phyloP scores from a whole-genome alignment of 129 eudicot genomes.

The Saussurea involucrata region DNA sequence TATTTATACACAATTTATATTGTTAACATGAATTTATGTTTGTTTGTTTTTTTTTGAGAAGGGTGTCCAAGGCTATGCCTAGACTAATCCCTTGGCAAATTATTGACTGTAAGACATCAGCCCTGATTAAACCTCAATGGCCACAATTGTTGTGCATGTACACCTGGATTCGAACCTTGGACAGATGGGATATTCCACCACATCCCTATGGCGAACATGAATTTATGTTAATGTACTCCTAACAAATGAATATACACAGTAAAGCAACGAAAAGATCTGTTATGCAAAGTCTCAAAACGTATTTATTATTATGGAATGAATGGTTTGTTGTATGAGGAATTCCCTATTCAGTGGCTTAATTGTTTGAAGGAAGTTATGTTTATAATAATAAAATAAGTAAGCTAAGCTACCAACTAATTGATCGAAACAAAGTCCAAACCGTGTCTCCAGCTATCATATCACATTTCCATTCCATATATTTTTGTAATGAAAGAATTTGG shows the following conservation, averaged over 20 bases:
- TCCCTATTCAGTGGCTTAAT: slow-evolving; percentile 14
- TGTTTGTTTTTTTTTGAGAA: too few species aligned
- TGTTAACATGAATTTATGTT: too few species aligned
- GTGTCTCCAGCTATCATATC: slow-evolving; percentile 31
- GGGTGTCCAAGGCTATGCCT: too few species aligned
- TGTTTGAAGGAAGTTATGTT: slow-evolving; percentile 24
- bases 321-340: background rate
- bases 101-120: too few species aligned
- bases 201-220: too few species aligned
- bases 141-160: too few species aligned
- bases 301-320: background rate
- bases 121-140: too few species aligned
- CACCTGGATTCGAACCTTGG: too few species aligned
- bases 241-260: background rate
- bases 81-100: too few species aligned
- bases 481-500: background rate
- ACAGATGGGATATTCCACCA: too few species aligned
- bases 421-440: slow-evolving; percentile 16
- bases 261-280: background rate
- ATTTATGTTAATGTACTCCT: too few species aligned
- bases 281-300: background rate
- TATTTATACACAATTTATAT: too few species aligned
- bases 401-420: background rate
- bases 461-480: background rate
- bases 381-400: background rate